phyloP scores from a whole-genome alignment of 495 filamentous ascomycete species.

The Evernia prunastri region DNA sequence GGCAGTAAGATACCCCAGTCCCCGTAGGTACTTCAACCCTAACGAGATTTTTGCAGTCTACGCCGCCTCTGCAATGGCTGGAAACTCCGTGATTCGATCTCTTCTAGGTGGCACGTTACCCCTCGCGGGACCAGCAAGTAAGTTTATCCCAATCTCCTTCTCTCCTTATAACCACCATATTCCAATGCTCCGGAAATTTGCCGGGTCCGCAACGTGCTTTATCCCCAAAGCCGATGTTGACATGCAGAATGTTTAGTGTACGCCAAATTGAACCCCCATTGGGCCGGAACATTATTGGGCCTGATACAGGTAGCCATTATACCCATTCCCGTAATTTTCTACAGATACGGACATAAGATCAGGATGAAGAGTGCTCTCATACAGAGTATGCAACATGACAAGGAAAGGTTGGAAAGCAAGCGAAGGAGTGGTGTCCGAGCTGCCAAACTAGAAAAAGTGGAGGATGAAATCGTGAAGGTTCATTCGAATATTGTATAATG shows the following conservation, averaged over 20 bases:
- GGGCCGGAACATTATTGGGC: constrained; percentile 71
- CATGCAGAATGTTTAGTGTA: constrained; percentile 45
- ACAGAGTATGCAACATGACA: constrained; percentile 61
- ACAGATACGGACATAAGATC: constrained; percentile 64
- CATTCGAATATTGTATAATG: background rate
- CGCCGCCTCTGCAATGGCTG: constrained; percentile 69
- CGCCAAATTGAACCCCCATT: constrained; percentile 58
- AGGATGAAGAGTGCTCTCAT: constrained; percentile 61
- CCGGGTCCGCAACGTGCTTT: background rate
- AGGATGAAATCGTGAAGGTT: constrained; percentile 5
- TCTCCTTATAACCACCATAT: background rate
- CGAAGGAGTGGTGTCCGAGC: constrained; percentile 9
- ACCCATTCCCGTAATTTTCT: constrained; percentile 77
- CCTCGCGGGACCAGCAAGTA: constrained; percentile 56
- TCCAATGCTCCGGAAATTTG: background rate
- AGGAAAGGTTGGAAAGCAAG: constrained; percentile 37
- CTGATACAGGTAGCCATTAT: constrained; percentile 62
- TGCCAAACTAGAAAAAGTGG: background rate
- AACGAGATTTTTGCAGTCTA: constrained; percentile 39
- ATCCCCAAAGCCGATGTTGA: background rate
- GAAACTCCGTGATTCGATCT: constrained; percentile 65
- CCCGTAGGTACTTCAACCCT: background rate
- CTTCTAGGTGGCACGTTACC: constrained; percentile 65
- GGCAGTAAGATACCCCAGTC: constrained; percentile 36
- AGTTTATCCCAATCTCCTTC: background rate